Conservation (phyloP, 2,329 filamentous ascomycete species). For the Chaetomiaceae sp. region DNA sequence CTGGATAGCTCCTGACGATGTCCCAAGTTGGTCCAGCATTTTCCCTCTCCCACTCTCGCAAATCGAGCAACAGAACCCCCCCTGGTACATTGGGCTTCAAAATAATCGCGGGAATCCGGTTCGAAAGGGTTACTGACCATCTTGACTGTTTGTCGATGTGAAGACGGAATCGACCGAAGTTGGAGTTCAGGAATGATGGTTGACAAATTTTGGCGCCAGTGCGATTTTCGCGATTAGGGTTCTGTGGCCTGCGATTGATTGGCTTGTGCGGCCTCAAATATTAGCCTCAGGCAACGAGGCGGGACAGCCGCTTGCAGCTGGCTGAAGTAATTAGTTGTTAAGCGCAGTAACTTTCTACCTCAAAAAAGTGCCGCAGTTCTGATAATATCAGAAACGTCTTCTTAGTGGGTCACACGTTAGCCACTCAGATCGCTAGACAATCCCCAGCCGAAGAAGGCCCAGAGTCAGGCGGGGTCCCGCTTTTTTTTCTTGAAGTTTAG, state of each 20-base stretch:
- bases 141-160: constrained; percentile 48
- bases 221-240: constrained; percentile 31
- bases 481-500: constrained; percentile 25
- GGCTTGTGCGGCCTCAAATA: constrained; percentile 23
- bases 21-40: constrained; percentile 9
- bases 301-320: background rate
- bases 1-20: constrained; percentile 4
- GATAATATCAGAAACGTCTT: background rate
- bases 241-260: constrained; percentile 26
- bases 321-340: background rate
- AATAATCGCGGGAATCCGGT: constrained; percentile 6
- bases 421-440: constrained; percentile 18
- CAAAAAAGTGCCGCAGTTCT: background rate
- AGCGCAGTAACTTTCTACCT: constrained; percentile 1
- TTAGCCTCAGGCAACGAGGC: constrained; percentile 20
- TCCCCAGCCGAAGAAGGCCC: constrained; percentile 15
- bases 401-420: background rate
- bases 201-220: constrained; percentile 28
- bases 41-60: constrained; percentile 1
- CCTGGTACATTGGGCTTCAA: constrained; percentile 6
- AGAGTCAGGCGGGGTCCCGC: constrained; percentile 17
- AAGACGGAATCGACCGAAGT: constrained; percentile 52
- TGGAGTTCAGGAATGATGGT: constrained; percentile 43
- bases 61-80: constrained; percentile 13
- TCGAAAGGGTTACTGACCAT: constrained; percentile 42